Base-by-base conservation (phyloP, 108 stramenopile genomes). In the Cylindrotheca fusiformis region DNA sequence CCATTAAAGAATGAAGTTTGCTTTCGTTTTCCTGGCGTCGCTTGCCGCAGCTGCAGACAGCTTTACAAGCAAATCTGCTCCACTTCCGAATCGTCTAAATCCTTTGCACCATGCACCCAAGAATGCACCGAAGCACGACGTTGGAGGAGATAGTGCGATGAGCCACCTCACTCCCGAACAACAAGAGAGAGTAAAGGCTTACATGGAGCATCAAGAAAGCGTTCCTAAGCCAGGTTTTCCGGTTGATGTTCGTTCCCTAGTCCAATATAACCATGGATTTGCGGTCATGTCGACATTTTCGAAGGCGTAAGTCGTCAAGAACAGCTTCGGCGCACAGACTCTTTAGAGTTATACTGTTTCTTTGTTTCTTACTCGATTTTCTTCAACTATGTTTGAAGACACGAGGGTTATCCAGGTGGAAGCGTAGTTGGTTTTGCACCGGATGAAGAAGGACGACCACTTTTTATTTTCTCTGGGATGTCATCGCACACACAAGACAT, bases 351-450 rank as follows among this genome's bases (percentile, higher is more conserved):
- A 41, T 41, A 41, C 6, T 41, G 14, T 29, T 27, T 55, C 54
- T 50, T 46, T 56, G 2, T 12, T 27, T 29, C 55, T 48, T 53
- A 24, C 55, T 41, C 41, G 1, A 18, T 44, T 55, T 58, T 52
- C 28, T 66, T 57, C 1, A 0, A 41, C 41, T 47, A n/a, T 58
- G 1, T 49, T 72, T 49, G 18, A 32, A 83, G 82, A 0, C 79
- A 85, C 63, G 75, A 78, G 24, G 96, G 95, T 2, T 98, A 79
- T 73, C 97, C 97, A 6, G 79, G 79, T 33, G 96, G 96, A 19
- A 85, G 87, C 19, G 94, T 98, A 14, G 95, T 98, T 25, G 97
- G 95, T 20, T 98, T 98, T 72, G 91, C 92, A 8, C 83, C 93
- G 45, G 96, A 97, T 75, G 86, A 86, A 45, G 76, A 89, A 5